A percentile compares a stretch with the other conserved stretches of the same genome.
phyloP scores from a whole-genome alignment of 202 grass and related monocot genomes.

The Alloteropsis angusta region DNA sequence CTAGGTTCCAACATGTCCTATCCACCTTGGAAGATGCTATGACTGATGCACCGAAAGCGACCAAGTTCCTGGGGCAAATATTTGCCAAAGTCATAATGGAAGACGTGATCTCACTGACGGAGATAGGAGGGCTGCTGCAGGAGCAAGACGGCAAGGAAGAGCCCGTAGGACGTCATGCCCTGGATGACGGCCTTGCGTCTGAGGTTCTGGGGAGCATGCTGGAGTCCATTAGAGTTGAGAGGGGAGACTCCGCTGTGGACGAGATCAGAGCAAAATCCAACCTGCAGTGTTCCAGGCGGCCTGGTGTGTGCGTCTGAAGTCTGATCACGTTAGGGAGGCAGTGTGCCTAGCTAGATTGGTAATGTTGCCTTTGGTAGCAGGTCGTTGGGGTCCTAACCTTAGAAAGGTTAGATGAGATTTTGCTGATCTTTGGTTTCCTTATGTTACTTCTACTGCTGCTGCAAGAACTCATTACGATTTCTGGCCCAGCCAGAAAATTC shows the following conservation, averaged over 20 bases:
- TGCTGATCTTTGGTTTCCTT: neutral
- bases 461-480: neutral
- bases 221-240: slow-evolving; percentile 43
- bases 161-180: neutral
- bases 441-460: neutral
- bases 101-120: slow-evolving; percentile 40
- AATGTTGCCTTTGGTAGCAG: slow-evolving; percentile 7
- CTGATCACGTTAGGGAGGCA: neutral
- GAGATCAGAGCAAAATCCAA: slow-evolving; percentile 41
- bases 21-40: slow-evolving; percentile 71
- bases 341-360: neutral
- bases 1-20: slow-evolving; percentile 59
- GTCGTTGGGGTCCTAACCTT: slow-evolving; percentile 14
- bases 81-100: slow-evolving; percentile 64
- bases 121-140: slow-evolving; percentile 42
- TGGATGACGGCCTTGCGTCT: slow-evolving; percentile 39
- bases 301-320: slow-evolving; percentile 18
- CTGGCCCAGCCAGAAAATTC: too few species aligned
- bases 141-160: slow-evolving; percentile 28
- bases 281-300: slow-evolving; percentile 23
- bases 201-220: slow-evolving; percentile 62
- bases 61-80: slow-evolving; percentile 58
- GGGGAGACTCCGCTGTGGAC: slow-evolving; percentile 39
- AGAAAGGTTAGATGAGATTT: neutral
- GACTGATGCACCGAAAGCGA: slow-evolving; percentile 68